phyloP scores from a whole-genome alignment of 805 yeast species.

The Isabelozyma pseudorhagii region DNA sequence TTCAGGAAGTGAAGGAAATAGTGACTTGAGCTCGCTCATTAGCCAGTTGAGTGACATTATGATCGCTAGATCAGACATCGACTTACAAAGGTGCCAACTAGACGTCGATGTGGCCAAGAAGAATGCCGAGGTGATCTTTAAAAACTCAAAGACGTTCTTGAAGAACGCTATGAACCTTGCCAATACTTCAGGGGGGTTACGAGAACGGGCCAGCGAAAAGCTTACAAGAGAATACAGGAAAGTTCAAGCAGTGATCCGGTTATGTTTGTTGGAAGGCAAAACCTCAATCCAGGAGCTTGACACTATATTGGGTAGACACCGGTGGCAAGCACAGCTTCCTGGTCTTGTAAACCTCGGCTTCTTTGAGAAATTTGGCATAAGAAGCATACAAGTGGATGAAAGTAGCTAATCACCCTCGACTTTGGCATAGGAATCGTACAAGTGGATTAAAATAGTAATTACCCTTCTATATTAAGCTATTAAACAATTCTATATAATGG shows the following conservation, averaged over 20 bases:
- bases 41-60: constrained; percentile 39
- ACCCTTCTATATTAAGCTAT: not conserved
- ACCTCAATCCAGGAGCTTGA: constrained; percentile 23
- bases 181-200: constrained; percentile 47
- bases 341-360: constrained; percentile 22
- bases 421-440: constrained; percentile 12
- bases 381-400: not conserved
- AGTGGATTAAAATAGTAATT: not conserved
- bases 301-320: constrained; percentile 23
- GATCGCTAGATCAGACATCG: constrained; percentile 53
- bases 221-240: constrained; percentile 37
- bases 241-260: constrained; percentile 43
- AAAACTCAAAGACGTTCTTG: constrained; percentile 40
- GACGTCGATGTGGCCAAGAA: constrained; percentile 25
- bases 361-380: constrained; percentile 17
- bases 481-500: constrained; percentile 5
- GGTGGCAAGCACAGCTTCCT: constrained; percentile 29
- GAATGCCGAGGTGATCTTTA: constrained; percentile 25
- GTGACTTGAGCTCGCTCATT: constrained; percentile 28
- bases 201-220: constrained; percentile 46
- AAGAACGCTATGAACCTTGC: constrained; percentile 46
- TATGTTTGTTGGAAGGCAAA: constrained; percentile 46
- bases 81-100: constrained; percentile 45
- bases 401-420: too few species aligned
- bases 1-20: constrained; percentile 9